Base-by-base conservation (phyloP, 768 basidiomycete species). In the Obba rivulosa region DNA sequence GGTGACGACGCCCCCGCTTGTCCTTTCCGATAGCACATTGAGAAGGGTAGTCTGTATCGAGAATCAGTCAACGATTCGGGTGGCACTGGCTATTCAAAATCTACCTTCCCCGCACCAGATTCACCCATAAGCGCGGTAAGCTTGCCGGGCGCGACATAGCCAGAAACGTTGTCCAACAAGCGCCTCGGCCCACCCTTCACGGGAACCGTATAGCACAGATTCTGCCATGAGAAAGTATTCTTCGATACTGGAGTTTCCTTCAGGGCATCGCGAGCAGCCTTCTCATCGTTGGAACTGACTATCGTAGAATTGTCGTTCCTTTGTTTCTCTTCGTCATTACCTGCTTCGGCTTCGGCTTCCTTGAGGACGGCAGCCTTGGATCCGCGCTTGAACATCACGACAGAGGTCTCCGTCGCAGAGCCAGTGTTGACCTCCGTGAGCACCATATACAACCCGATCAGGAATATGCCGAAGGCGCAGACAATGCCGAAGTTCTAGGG, bases 161-260 rank as follows among this genome's bases (percentile, higher is more conserved):
- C 90, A 23, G 81, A 85, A 11, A 93, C 75, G 40, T 87, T 76
- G 53, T 90, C 76, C 46, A 92, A 69, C 2, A 92, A 70, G 24
- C 64, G 66, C 34, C 77, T 68, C 41, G 61, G 52, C 5, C 75
- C 78, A 3, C 72, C 73, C 2, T 66, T 52, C 14, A 81, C 70
- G 1, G 76, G 70, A 0, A 92, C 81, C 25, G 74, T 75, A 61
- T 92, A 94, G 48, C 72, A 69, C 41, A 91, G 53, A 51, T 80
- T 69, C 45, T 81, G 74, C 88, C 89, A 96, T 1, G 92, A 88
- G 66, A 96, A 93, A 4, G 83, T 74, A 55, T 85, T 75, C 45
- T 51, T 10, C 24, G 37, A 50, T 21, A 28, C 41, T 13, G 28
- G 28, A 7, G 28, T 13, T 13, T 31, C 28, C 28, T 31, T 31